Base-by-base conservation (phyloP, 306 rosid genomes). In the Gillenia trifoliata region DNA sequence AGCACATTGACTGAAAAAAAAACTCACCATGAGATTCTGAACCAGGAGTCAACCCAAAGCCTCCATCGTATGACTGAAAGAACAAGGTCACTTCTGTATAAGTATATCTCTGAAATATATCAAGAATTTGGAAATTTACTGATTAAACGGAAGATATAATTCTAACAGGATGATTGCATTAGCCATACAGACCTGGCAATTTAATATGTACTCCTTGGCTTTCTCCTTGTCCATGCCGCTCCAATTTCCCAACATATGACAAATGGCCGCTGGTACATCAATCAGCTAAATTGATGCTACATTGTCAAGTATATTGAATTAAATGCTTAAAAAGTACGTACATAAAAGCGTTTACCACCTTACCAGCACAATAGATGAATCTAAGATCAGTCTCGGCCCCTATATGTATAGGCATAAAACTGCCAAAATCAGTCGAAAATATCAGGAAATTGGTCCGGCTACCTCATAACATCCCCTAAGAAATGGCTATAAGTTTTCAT, bases 21-120 rank as follows among this genome's bases (percentile, higher is more conserved):
- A 71, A 83, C 99, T 86, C 88, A 94, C 99, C 98, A 34, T 94
- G 99, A 77, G 99, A 94, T 84, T 94, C 99, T 61, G 96, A 87
- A 73, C 91, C 93, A 66, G 99, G 99, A 82, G 74, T 89, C 80
- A 94, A 84, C 74, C 99, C 99, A 82, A 92, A 94, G 79, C 99
- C 99, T 72, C 99, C 99, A 68, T 94, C 98, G 64, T 92, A 94
- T 75, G 97, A 92, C 99, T 94, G 83, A 79, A 85, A 85, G 20
- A 75, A 63, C 68, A 23, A 45, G 23, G 26, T 76, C 79, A 76
- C 60, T 69, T 26, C 33, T 64, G 67, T 70, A 61, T 62, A 34
- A 20, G 36, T 17, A 45, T 17, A 34, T 64, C 45, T 26, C 70
- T 3, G 10, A 40, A 52, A 16, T 19, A 49, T 38, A 64, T 25